Conservation (phyloP, 75 land plant genomes). For the Pinus taeda region DNA sequence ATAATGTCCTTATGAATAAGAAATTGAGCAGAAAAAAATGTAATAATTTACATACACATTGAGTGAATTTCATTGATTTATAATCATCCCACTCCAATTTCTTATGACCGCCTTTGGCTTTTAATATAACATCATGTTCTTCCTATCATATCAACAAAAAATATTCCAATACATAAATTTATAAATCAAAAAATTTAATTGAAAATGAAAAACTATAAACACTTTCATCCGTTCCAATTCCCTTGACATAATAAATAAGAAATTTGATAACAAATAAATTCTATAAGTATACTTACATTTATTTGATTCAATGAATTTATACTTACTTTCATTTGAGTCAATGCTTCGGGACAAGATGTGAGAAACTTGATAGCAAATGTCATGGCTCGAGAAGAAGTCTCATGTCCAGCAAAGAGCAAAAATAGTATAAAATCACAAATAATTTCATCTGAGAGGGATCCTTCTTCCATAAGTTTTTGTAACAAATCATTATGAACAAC, state of each 20-base stretch:
- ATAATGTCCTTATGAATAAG: no score
- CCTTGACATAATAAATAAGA: no score
- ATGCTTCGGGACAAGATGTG: not conserved
- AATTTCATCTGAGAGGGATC: not conserved
- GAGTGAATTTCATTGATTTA: not conserved
- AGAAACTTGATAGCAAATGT: slow-evolving; percentile 17
- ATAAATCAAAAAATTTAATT: no score
- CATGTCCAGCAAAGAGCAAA: slow-evolving; percentile 15
- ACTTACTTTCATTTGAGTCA: no score
- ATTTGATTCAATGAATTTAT: no score
- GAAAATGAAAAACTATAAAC: not conserved
- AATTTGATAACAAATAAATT: no score
- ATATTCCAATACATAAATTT: not conserved
- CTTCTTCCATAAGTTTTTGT: not conserved
- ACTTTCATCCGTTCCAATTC: not conserved
- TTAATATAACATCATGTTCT: not conserved
- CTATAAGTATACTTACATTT: no score
- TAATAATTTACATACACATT: not conserved
- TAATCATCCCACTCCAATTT: no score
- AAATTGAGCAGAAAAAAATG: no score
- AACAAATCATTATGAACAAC: slow-evolving; percentile 4
- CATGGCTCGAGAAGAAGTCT: slow-evolving; percentile 8
- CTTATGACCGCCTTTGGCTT: not conserved
- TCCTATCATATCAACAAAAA: not conserved
- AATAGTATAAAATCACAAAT: not conserved